A percentile compares a stretch with the other conserved stretches of the same genome.
Evolutionary conservation across 140 eudicot genomes (phyloP).

Genomic region (Bidens hawaiensis): DNA sequence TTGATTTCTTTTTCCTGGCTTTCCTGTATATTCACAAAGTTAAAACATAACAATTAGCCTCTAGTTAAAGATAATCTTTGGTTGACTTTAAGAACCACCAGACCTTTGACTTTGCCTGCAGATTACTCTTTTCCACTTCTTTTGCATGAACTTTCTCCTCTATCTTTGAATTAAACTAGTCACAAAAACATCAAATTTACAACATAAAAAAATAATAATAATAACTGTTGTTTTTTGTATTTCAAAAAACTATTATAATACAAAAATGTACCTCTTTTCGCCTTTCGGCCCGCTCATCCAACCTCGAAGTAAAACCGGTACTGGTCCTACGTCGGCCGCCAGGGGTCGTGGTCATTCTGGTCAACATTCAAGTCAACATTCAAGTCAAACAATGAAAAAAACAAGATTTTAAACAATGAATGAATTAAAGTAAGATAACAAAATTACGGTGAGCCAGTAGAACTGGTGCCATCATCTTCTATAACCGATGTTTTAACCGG

Average conservation of each 20-base stretch:
- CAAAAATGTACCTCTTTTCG: constrained; percentile 56
- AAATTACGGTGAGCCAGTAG: constrained; percentile 68
- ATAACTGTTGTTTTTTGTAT: background rate
- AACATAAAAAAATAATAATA: no score
- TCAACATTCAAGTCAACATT: no score
- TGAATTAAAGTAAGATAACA: constrained; percentile 4
- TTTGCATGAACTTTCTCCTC: constrained; percentile 82
- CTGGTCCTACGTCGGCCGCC: constrained; percentile 39
- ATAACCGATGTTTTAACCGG: constrained; percentile 24
- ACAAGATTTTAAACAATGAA: background rate
- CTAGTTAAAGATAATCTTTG: background rate
- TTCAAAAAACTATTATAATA: no score
- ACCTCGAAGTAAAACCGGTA: constrained; percentile 59
- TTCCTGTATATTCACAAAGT: constrained; percentile 44
- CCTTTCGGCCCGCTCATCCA: constrained; percentile 90
- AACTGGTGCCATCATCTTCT: constrained; percentile 53
- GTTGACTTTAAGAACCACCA: background rate
- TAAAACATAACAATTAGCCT: background rate
- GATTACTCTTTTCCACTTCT: constrained; percentile 56
- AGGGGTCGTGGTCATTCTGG: constrained; percentile 15
- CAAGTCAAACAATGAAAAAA: background rate
- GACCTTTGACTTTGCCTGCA: constrained; percentile 91
- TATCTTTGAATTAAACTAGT: constrained; percentile 69
- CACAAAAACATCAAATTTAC: background rate
- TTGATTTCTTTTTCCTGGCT: constrained; percentile 69